These are phyloP conservation scores for Sequoia sempervirens DNA, from an alignment of 75 land plant species.

Conservation along the genomic window DNA sequence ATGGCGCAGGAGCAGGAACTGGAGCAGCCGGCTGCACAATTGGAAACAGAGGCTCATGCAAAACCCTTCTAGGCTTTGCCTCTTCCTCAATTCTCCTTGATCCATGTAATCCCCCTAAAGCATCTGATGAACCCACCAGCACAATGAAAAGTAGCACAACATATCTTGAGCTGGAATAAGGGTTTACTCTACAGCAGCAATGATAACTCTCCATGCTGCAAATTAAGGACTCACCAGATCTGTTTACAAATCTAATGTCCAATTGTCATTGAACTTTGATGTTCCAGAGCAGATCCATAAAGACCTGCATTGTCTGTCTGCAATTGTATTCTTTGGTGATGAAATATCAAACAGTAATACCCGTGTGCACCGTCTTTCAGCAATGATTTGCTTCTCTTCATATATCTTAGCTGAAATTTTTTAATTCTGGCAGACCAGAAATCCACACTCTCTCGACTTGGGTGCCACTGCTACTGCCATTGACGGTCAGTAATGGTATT, in stretches of 20 bases:
- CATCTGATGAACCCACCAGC: constrained; percentile 2
- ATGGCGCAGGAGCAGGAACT: background rate
- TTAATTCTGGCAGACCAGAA: constrained; percentile 1
- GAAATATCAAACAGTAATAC: background rate
- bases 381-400: background rate
- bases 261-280: background rate
- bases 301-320: constrained; percentile 8
- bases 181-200: background rate
- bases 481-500: background rate
- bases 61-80: constrained; percentile 1
- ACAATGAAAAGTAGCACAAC: background rate
- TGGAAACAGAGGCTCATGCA: constrained; percentile 4
- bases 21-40: background rate
- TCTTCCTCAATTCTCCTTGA: background rate
- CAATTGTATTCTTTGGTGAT: background rate
- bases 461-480: constrained; percentile 3
- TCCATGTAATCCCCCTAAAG: background rate
- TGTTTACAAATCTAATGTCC: background rate
- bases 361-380: background rate
- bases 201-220: background rate
- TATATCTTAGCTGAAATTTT: background rate
- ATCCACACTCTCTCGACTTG: constrained; percentile 8
- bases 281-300: background rate
- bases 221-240: constrained; percentile 1
- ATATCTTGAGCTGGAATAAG: background rate